These are phyloP conservation scores for Raffaelea ambrosiae DNA, from an alignment of 2,329 filamentous ascomycete genomes.

Conservation along the genomic window DNA sequence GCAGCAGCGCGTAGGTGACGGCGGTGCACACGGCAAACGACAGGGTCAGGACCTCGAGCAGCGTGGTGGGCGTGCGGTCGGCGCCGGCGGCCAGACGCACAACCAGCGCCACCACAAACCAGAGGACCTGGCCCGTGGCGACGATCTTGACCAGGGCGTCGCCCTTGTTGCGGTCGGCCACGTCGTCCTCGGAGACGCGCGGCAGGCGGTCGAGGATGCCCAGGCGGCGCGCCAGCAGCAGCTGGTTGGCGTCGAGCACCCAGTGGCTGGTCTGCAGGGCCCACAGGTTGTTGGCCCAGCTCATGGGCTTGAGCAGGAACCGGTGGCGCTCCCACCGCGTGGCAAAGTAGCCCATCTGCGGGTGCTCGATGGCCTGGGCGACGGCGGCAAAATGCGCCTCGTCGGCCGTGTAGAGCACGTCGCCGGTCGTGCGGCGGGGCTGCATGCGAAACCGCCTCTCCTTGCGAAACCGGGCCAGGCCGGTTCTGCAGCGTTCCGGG, in stretches of 20 bases:
- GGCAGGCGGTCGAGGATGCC: constrained; percentile 15
- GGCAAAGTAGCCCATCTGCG: not conserved
- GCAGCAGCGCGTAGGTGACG: constrained; percentile 7
- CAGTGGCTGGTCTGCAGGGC: constrained; percentile 6
- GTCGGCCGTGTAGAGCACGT: not conserved
- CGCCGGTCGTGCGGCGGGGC: not conserved
- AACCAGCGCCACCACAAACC: constrained; percentile 16
- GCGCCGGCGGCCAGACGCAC: constrained; percentile 11
- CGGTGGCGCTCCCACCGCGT: not conserved
- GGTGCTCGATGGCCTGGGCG: not conserved
- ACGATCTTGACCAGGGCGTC: constrained; percentile 17
- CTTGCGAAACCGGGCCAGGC: no score
- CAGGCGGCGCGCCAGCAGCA: constrained; percentile 12
- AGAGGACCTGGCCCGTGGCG: constrained; percentile 17
- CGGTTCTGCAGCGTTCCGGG: not conserved
- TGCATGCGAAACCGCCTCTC: not conserved
- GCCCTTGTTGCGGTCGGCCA: constrained; percentile 16
- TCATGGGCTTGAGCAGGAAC: not conserved
- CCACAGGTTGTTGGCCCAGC: not conserved
- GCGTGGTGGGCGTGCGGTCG: constrained; percentile 17
- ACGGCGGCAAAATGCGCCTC: not conserved
- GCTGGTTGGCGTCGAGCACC: constrained; percentile 13
- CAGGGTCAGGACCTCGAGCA: constrained; percentile 15
- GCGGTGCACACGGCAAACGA: constrained; percentile 14
- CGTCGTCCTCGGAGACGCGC: constrained; percentile 10